Conservation (phyloP, 2,329 filamentous ascomycete species). For the Talaromyces sp. region DNA sequence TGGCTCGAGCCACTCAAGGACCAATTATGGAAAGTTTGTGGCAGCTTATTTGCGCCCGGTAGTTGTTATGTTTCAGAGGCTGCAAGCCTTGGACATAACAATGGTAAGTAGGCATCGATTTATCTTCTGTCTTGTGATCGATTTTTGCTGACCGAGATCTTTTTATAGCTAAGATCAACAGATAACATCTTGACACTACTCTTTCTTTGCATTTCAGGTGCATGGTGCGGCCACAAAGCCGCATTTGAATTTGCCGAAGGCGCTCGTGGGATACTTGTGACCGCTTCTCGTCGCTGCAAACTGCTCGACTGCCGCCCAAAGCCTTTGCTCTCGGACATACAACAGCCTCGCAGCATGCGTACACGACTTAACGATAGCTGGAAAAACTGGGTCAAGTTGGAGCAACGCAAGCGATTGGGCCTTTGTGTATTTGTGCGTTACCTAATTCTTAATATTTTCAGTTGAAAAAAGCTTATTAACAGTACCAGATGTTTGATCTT, state of each 20-base stretch:
- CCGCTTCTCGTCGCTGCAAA: constrained; percentile 18
- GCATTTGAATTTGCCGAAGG: constrained; percentile 18
- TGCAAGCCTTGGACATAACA: constrained; percentile 7
- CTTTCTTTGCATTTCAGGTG: constrained; percentile 16
- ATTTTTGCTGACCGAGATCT: not conserved
- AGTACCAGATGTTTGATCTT: constrained; percentile 16
- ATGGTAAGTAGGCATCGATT: constrained; percentile 7
- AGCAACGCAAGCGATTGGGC: constrained; percentile 17
- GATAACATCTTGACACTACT: constrained; percentile 18
- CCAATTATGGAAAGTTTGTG: constrained; percentile 13
- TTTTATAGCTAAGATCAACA: not conserved
- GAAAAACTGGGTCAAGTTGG: constrained; percentile 11
- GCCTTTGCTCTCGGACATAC: not conserved
- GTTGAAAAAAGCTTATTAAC: not conserved
- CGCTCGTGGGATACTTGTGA: constrained; percentile 17
- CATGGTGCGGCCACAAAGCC: constrained; percentile 16
- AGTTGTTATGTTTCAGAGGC: constrained; percentile 14
- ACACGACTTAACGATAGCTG: constrained; percentile 5
- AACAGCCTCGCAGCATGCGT: constrained; percentile 3
- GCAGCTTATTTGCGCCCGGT: constrained; percentile 10
- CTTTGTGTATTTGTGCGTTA: constrained; percentile 14
- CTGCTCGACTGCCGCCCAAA: constrained; percentile 17
- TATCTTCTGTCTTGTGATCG: not conserved
- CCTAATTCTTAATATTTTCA: not conserved
- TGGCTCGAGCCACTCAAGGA: constrained; percentile 15